Evolutionary conservation across 306 rosid genomes (phyloP).

Genomic region (Rosa persica): DNA sequence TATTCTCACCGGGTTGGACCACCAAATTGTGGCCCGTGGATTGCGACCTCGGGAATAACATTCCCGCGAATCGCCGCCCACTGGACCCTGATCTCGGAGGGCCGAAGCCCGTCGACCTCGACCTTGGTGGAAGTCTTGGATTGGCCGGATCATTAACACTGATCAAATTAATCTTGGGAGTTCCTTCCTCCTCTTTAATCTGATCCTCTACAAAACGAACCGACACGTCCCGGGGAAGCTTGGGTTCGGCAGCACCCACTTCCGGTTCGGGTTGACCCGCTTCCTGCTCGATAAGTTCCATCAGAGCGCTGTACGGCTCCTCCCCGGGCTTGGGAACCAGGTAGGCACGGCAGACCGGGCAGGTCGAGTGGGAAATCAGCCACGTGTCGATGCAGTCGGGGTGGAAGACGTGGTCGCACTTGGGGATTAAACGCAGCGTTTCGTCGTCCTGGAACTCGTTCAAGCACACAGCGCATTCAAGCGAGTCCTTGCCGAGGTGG

Average conservation of each 20-base stretch:
- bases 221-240: constrained; percentile 20
- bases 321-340: constrained; percentile 54
- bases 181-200: constrained; percentile 1
- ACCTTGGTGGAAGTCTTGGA: constrained; percentile 37
- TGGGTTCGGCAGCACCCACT: not conserved
- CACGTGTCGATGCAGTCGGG: constrained; percentile 72
- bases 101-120: constrained; percentile 42
- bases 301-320: not conserved
- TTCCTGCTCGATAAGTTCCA: constrained; percentile 20
- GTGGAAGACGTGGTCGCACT: constrained; percentile 89
- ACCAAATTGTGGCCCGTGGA: constrained; percentile 43
- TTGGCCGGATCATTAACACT: not conserved
- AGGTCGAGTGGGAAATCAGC: constrained; percentile 69
- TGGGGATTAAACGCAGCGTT: constrained; percentile 86
- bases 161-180: constrained; percentile 22
- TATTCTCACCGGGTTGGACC: constrained; percentile 42
- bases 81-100: constrained; percentile 12
- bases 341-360: constrained; percentile 88
- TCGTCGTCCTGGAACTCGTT: constrained; percentile 75
- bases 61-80: not conserved
- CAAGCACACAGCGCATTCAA: constrained; percentile 93
- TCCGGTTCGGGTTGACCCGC: constrained; percentile 11
- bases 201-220: constrained; percentile 10
- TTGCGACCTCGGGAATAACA: constrained; percentile 18
- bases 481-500: constrained; percentile 56